Conservation (phyloP, 257 asterid genomes). For the Agastache rugosa region DNA sequence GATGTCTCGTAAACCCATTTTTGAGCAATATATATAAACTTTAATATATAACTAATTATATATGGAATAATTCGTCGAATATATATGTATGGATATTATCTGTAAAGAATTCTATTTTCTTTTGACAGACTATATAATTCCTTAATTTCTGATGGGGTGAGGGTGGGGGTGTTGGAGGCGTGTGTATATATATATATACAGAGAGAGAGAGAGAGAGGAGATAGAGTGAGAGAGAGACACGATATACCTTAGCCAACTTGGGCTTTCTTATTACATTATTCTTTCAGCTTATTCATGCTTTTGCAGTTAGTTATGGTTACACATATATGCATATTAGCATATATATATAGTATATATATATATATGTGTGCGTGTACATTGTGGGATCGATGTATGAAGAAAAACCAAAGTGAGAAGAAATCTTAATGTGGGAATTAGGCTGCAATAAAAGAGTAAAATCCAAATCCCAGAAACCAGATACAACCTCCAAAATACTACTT, state of each 20-base stretch:
- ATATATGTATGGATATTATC: not conserved
- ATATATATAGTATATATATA: not conserved
- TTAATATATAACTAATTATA: too few species aligned
- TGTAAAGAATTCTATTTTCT: slow-evolving; percentile 8
- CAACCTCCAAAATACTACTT: slow-evolving; percentile 59
- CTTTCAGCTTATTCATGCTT: slow-evolving; percentile 50
- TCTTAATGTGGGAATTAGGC: slow-evolving; percentile 35
- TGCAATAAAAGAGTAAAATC: slow-evolving; percentile 45
- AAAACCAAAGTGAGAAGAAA: slow-evolving; percentile 59
- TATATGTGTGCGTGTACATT: not conserved
- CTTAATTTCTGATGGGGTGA: not conserved
- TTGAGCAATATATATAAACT: not conserved
- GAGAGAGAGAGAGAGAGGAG: slow-evolving; percentile 35
- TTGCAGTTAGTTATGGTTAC: slow-evolving; percentile 60
- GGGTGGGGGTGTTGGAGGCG: slow-evolving; percentile 23
- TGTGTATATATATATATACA: slow-evolving; percentile 37
- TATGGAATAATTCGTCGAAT: not conserved
- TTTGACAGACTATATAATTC: not conserved
- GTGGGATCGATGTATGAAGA: slow-evolving; percentile 47
- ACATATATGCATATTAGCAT: not conserved
- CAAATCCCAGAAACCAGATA: slow-evolving; percentile 41
- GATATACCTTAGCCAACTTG: slow-evolving; percentile 46
- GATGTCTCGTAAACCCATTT: slow-evolving; percentile 77
- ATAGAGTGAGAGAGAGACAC: slow-evolving; percentile 45
- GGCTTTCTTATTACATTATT: slow-evolving; percentile 48